Percentiles rank a stretch among this genome's conserved stretches.
These are phyloP conservation scores for Cicer judaicum DNA, from an alignment of 306 rosid genomes.

Conservation along the genomic window DNA sequence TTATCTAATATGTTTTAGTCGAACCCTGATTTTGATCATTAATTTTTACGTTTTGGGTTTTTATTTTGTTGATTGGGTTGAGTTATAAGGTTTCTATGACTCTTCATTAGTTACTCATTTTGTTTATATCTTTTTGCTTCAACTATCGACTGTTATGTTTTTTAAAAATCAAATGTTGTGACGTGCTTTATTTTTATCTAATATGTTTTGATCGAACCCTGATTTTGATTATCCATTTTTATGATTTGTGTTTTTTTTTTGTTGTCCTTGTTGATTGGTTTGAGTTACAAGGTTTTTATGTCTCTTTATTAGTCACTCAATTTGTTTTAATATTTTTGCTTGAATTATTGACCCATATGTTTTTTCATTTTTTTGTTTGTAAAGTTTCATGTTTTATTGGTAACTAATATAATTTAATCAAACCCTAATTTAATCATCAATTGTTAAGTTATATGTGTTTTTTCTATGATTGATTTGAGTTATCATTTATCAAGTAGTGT, in stretches of 20 bases:
- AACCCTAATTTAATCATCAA: neutral
- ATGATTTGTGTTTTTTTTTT: neutral
- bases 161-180: neutral
- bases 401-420: neutral
- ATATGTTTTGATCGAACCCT: neutral
- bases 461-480: constrained; percentile 1
- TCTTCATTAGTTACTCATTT: neutral
- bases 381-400: neutral
- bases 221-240: neutral
- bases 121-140: neutral
- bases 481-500: neutral
- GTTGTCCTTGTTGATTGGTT: neutral
- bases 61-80: neutral
- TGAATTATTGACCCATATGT: neutral
- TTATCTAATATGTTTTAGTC: neutral
- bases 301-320: neutral
- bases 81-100: neutral
- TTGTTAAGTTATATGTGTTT: neutral
- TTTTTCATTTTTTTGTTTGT: too few relatives aligned
- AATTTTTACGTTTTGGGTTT: neutral
- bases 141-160: neutral
- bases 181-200: neutral
- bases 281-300: neutral
- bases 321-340: neutral
- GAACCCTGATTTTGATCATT: neutral